Evolutionary conservation across 2,329 filamentous ascomycete species (phyloP).

Genomic region (Trichoderma hamatum): DNA sequence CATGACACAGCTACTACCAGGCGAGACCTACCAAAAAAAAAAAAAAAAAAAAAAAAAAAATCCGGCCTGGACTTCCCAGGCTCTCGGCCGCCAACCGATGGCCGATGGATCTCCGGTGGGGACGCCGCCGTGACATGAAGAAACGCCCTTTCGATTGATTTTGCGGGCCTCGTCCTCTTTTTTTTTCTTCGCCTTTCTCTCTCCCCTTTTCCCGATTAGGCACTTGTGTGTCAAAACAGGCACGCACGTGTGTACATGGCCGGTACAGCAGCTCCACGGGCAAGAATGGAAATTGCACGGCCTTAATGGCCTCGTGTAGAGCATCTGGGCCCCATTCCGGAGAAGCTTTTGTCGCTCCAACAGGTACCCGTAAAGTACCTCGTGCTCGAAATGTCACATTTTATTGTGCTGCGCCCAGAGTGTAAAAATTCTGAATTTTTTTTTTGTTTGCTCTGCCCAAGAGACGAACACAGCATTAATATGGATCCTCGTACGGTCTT

Average conservation of each 20-base stretch:
- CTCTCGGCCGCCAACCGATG: constrained; percentile 23
- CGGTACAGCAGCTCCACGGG: neutral
- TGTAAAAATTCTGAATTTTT: neutral
- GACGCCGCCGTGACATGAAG: constrained; percentile 3
- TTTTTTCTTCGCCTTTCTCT: neutral
- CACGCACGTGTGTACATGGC: neutral
- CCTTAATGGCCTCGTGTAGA: neutral
- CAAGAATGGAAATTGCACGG: neutral
- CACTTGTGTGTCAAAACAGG: constrained; percentile 4
- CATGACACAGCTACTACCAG: constrained; percentile 14
- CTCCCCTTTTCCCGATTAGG: constrained; percentile 19
- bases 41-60: neutral
- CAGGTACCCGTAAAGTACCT: neutral
- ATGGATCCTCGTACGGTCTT: constrained; percentile 17
- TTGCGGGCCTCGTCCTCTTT: constrained; percentile 14
- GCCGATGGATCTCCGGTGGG: constrained; percentile 26
- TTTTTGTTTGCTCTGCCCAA: neutral
- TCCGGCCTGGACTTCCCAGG: neutral
- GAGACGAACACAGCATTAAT: constrained; percentile 8
- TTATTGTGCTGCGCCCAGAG: neutral
- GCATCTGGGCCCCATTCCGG: neutral
- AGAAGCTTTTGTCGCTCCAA: neutral
- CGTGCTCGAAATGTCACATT: neutral
- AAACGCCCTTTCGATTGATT: constrained; percentile 25
- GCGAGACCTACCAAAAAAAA: neutral